phyloP scores from a whole-genome alignment of 495 filamentous ascomycete genomes.

The Aspergillus bridgeri region DNA sequence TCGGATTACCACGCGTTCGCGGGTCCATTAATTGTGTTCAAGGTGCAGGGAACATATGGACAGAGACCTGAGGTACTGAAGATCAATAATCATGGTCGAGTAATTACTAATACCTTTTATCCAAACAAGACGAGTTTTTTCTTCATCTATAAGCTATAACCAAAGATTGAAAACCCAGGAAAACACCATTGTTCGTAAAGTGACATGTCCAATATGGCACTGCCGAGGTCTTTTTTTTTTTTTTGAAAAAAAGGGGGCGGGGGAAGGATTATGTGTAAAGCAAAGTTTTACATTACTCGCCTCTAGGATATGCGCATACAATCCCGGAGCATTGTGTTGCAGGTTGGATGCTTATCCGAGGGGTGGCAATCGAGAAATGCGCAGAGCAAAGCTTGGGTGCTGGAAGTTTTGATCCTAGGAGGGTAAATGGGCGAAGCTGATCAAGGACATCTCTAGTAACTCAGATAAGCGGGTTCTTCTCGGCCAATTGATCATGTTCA shows the following conservation, averaged over 20 bases:
- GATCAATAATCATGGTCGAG: too few species aligned
- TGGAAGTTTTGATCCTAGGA: background rate
- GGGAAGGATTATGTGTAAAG: constrained; percentile 4
- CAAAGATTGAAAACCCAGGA: constrained; percentile 19
- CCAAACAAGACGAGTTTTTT: background rate
- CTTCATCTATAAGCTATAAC: constrained; percentile 23
- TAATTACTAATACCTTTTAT: background rate
- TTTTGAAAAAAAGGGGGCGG: constrained; percentile 1
- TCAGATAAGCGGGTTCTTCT: constrained; percentile 40
- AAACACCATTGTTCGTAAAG: constrained; percentile 15
- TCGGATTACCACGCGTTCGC: too few species aligned
- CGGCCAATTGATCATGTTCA: constrained; percentile 76
- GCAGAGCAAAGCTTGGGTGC: constrained; percentile 1
- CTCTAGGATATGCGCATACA: too few species aligned
- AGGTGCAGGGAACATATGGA: too few species aligned
- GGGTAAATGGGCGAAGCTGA: background rate
- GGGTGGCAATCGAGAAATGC: too few species aligned
- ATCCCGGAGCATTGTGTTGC: too few species aligned
- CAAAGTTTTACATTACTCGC: too few species aligned
- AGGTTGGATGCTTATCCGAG: too few species aligned
- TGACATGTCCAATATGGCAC: constrained; percentile 15
- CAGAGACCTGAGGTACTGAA: too few species aligned
- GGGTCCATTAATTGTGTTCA: too few species aligned
- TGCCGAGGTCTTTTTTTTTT: background rate
- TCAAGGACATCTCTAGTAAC: background rate